Base-by-base conservation (phyloP, 140 eudicot species). In the Cichorium intybus region DNA sequence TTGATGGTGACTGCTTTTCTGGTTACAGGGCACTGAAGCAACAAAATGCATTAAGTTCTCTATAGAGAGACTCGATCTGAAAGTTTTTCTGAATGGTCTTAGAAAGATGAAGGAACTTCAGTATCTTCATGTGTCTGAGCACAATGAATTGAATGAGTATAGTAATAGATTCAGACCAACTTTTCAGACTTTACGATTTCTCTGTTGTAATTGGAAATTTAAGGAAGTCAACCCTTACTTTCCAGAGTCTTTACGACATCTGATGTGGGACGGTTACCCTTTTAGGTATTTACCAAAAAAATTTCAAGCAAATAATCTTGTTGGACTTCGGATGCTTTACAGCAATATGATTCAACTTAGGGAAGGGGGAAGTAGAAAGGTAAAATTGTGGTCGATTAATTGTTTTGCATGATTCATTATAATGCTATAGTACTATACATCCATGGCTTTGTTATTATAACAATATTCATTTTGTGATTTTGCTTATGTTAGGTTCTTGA, bases 271-370 rank as follows among this genome's bases (percentile, higher is more conserved):
- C 2, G 1, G 5, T 0, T 53, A 20, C 64, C 71, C 65, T 24
- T 16, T 24, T 45, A 0, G 39, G 24, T 52, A n/a, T 41, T 61
- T 72, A 18, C 71, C 77, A 12, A 41, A 20, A 3, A 52, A 45
- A 22, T 71, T 62, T 62, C n/a, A n/a, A n/a, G n/a, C n/a, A n/a
- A n/a, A n/a, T n/a, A n/a, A n/a, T n/a, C 71, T 72, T 24, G 71
- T 72, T 15, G n/a, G 49, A 7, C 71, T 53, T 24, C 17, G 20
- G 28, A 24, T 52, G 9, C 0, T 0, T 26, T 0, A 0, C 2
- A 41, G 56, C 46, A 17, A 14, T 16, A 56, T 68, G n/a, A 9
- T 34, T 39, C 24, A 27, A 17, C 46, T 56, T 5, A 54, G 73
- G 73, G 56, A 26, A 55, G 31, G 15, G 0, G 65, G 28, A 34